A percentile compares a stretch with the other conserved stretches of the same genome.
These are phyloP conservation scores for Picochlorum sp. DNA, from an alignment of 139 green algal genomes.

Conservation along the genomic window DNA sequence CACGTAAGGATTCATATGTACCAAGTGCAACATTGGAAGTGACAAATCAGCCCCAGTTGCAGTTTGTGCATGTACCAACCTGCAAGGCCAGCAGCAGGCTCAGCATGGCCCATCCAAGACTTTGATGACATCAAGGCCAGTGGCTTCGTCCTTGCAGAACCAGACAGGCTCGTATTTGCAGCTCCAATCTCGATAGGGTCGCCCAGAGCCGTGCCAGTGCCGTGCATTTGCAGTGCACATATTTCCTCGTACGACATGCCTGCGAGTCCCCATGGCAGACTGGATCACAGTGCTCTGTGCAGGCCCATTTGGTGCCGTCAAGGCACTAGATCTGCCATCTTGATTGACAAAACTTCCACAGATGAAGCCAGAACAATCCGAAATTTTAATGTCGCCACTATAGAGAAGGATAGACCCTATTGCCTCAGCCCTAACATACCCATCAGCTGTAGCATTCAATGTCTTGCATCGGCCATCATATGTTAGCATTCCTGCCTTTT, in stretches of 20 bases:
- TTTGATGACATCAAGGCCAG: constrained; percentile 63
- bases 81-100: constrained; percentile 62
- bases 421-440: constrained; percentile 51
- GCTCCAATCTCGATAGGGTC: constrained; percentile 84
- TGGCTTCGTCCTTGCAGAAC: not conserved
- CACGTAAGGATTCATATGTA: constrained; percentile 34
- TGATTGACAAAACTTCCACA: constrained; percentile 40
- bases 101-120: constrained; percentile 60
- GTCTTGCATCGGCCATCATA: constrained; percentile 46
- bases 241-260: constrained; percentile 11
- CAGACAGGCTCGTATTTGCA: constrained; percentile 10
- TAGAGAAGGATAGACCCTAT: constrained; percentile 37
- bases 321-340: constrained; percentile 42
- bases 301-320: constrained; percentile 56
- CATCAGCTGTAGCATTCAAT: constrained; percentile 42
- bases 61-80: constrained; percentile 30
- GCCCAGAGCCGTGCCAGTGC: constrained; percentile 79
- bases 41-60: not conserved
- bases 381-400: not conserved
- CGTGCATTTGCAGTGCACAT: constrained; percentile 47
- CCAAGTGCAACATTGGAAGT: constrained; percentile 33
- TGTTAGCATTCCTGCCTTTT: constrained; percentile 34
- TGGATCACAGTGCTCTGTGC: constrained; percentile 41
- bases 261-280: constrained; percentile 22
- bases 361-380: constrained; percentile 15